Evolutionary conservation across 2,329 filamentous ascomycete species (phyloP), one percentile per base, ranked within the genome.

Genomic region (Bipolaris gigantea): DNA sequence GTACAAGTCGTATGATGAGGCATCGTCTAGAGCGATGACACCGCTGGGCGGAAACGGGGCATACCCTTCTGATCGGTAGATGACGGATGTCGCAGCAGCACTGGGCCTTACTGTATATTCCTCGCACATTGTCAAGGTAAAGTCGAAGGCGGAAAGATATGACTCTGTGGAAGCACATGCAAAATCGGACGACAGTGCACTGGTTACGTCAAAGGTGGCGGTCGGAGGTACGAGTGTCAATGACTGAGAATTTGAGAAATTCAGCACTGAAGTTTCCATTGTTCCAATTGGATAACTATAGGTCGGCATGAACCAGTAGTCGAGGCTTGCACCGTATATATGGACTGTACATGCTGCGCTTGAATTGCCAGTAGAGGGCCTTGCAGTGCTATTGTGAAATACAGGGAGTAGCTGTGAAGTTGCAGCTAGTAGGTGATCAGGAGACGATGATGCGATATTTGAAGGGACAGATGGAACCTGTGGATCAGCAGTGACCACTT

Each of bases 301-400:
- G 9, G 65, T 71, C 4, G 68, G 61, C 15, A 61, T 60, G 47
- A 62, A 72, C 72, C 72, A 74, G 62, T 65, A 73, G 42, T 71
- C 60, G 42, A 73, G 56, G 50, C 55, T 67, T 15, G 70, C 72
- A 42, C 48, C 63, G n/a, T 66, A 67, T 27, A 74, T 63, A 38
- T 74, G 69, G 35, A 75, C 57, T 4, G 67, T 73, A 42, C 72
- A 75, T 47, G 65, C 50, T 48, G 62, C 59, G 39, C 63, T 61
- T 18, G 48, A 50, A 13, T 19, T 36, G 33, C 30, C 53, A 10
- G 59, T 65, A 27, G 46, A 51, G n/a, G 46, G 35, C 9, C 19
- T 30, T 23, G 34, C 30, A 3, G 53, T 41, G 13, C 32, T 34
- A 21, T 53, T 44, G 27, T 32, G 40, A 21, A 34, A 16, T 3